Conservation (phyloP, 495 filamentous ascomycete genomes). For the Hypoxylon fuscum region DNA sequence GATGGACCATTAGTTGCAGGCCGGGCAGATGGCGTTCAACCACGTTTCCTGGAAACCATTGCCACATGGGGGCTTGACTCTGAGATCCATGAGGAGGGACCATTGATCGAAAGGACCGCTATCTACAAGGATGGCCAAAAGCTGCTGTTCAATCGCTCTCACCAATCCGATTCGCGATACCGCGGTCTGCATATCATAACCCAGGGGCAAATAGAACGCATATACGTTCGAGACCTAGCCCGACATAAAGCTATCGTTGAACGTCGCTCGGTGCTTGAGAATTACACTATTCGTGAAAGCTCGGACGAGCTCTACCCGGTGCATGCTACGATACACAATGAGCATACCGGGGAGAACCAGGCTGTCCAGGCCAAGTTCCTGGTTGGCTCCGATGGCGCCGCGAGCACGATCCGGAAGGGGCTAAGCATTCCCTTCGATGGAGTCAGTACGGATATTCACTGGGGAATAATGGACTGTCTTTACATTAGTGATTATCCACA, state of each 20-base stretch:
- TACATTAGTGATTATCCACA: conserved; percentile 52
- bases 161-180: conserved; percentile 50
- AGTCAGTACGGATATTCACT: conserved; percentile 51
- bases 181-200: conserved; percentile 52
- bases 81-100: conserved; percentile 51
- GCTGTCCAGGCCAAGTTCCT: conserved; percentile 44
- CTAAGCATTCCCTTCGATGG: conserved; percentile 51
- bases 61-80: conserved; percentile 45
- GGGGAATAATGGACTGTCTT: conserved; percentile 53
- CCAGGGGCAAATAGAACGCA: conserved; percentile 50
- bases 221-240: conserved; percentile 49
- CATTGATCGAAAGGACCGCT: conserved; percentile 49
- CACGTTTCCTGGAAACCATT: conserved; percentile 49
- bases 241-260: conserved; percentile 48
- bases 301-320: conserved; percentile 24
- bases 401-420: conserved; percentile 43
- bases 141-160: conserved; percentile 39
- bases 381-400: conserved; percentile 49
- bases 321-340: conserved; percentile 26
- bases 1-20: conserved; percentile 38
- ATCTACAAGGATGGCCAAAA: conserved; percentile 47
- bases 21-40: conserved; percentile 49
- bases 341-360: conserved; percentile 37
- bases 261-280: conserved; percentile 37
- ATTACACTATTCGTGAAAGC: conserved; percentile 20